Evolutionary conservation across 352 stramenopile species (phyloP), one percentile per base, ranked within the genome.

Genomic region (Phytopythium litorale): DNA sequence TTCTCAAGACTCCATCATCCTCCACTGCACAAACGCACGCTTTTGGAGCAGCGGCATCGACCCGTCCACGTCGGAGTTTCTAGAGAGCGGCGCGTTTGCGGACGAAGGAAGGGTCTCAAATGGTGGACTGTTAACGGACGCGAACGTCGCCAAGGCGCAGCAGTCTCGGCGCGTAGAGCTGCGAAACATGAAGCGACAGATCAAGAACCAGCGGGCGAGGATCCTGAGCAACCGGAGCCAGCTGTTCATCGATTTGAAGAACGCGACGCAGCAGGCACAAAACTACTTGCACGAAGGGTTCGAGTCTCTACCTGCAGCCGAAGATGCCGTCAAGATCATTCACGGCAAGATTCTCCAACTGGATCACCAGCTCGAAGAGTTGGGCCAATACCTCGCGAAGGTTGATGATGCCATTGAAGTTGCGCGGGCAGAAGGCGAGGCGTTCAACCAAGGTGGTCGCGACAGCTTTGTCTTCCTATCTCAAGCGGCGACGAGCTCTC

Each of bases 241-340:
- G 54, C 65, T 96, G 13, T 91, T 84, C 65, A 85, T 87, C 37
- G 84, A 96, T 56, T 67, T 94, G 62, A 91, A 88, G 54, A 92
- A 78, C 55, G 85, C 85, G 12, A 92, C 75, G 1, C 84, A 94
- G 33, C 81, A 92, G 64, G 81, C 82, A 8, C 84, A 94, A 51
- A 94, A 92, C 55, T 94, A 92, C 64, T 50, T 94, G 7, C 84
- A 94, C 54, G 84, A 94, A 83, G 84, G 83, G 1, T 94, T 92
- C 42, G 78, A 89, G 56, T 72, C 81, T 30, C 58, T 89, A 16
- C 84, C 84, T 1, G 82, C 75, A 56, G 84, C 84, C 30, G 84
- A 94, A 75, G 80, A 92, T 66, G 82, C 84, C 0, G 85, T 92
- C 48, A 88, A 83, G 60, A 92, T 91, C 33, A 91, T 94, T 18